Evolutionary conservation across 2,329 filamentous ascomycete genomes (phyloP).

Genomic region (Colletotrichum scovillei): DNA sequence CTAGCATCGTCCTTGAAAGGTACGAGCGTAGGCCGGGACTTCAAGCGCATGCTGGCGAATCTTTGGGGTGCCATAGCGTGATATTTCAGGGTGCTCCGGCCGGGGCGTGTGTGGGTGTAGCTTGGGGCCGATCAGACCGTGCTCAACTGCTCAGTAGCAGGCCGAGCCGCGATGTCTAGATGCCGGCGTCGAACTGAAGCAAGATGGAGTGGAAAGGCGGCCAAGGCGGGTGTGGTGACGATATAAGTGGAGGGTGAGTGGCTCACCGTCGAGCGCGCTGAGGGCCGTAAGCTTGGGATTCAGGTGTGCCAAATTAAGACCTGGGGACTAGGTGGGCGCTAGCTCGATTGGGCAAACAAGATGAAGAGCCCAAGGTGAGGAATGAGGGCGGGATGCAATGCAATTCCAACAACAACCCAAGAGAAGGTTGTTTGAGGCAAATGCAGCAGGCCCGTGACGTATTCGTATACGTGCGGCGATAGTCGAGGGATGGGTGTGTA

Average conservation of each 20-base stretch:
- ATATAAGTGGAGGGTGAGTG: conserved; percentile 23
- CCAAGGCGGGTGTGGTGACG: conserved; percentile 20
- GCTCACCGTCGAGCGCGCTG: conserved; percentile 10
- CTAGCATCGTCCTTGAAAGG: conserved; percentile 60
- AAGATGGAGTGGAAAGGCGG: conserved; percentile 11
- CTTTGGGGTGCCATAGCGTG: conserved; percentile 51
- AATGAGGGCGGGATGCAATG: neutral
- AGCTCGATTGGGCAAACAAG: neutral
- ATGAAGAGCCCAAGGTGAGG: neutral
- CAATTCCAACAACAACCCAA: neutral
- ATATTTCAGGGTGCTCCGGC: conserved; percentile 15
- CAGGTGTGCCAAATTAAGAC: conserved; percentile 29
- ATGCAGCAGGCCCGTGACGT: neutral
- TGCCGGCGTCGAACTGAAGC: conserved; percentile 6
- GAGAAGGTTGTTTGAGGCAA: neutral
- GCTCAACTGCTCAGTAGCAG: conserved; percentile 16
- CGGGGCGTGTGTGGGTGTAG: conserved; percentile 7
- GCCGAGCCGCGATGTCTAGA: conserved; percentile 1
- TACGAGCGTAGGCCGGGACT: conserved; percentile 49
- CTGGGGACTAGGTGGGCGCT: conserved; percentile 14
- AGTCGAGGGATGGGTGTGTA: neutral
- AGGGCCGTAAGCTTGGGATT: conserved; percentile 15
- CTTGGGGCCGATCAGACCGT: conserved; percentile 25
- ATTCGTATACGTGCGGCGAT: neutral
- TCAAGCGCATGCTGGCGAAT: conserved; percentile 56